These are phyloP conservation scores for Cladosporium sp. DNA, from an alignment of 2,329 filamentous ascomycete genomes.

Conservation along the genomic window DNA sequence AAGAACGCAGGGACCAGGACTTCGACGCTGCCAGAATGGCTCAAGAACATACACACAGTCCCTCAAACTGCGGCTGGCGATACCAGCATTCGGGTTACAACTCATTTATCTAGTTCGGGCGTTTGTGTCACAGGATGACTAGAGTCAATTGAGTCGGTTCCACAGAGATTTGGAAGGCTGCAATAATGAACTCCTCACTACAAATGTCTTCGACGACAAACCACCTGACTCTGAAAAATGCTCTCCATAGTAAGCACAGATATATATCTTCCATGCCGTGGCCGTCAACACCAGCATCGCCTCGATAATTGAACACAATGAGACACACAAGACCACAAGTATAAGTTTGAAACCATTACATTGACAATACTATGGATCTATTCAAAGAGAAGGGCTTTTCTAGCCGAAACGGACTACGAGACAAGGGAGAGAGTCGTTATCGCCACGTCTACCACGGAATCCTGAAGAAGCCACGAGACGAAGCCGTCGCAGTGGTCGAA, in stretches of 20 bases:
- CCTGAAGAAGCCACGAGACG: not conserved
- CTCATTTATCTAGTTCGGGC: too few relatives aligned
- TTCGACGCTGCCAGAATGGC: too few relatives aligned
- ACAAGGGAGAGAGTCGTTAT: not conserved
- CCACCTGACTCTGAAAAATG: too few relatives aligned
- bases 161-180: too few relatives aligned
- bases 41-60: not conserved
- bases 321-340: not conserved
- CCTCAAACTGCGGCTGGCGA: too few relatives aligned
- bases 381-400: not conserved
- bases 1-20: too few relatives aligned
- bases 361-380: not conserved
- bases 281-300: not conserved
- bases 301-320: not conserved
- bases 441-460: constrained; percentile 2
- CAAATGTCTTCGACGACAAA: too few relatives aligned
- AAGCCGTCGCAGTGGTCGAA: not conserved
- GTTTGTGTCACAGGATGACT: too few relatives aligned
- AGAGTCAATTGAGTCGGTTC: too few relatives aligned
- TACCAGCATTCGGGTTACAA: too few relatives aligned
- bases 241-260: not conserved
- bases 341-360: not conserved
- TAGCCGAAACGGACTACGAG: not conserved
- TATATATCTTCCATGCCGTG: not conserved
- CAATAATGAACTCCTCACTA: too few relatives aligned